A percentile compares a stretch with the other conserved stretches of the same genome.
phyloP scores from a whole-genome alignment of 257 asterid genomes.

The Petrea volubilis region DNA sequence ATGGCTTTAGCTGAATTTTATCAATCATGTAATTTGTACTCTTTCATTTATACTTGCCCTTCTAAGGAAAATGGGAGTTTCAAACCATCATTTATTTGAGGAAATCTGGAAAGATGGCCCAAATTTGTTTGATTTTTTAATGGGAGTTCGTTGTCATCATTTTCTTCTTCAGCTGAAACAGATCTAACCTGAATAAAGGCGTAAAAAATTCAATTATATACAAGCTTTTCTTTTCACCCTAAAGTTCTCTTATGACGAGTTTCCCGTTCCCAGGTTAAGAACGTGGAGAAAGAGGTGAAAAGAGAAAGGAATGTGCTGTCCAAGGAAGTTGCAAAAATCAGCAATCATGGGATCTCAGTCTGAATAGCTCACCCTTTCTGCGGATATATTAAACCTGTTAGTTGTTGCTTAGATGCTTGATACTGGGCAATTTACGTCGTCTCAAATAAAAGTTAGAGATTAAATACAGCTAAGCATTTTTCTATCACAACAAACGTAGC shows the following conservation, averaged over 20 bases:
- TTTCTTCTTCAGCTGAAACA: neutral
- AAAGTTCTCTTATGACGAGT: constrained; percentile 3
- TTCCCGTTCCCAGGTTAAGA: constrained; percentile 53
- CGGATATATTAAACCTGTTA: constrained; percentile 5
- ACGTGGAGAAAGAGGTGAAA: constrained; percentile 71
- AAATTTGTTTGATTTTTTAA: neutral
- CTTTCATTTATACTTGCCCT: neutral
- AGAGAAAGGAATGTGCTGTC: constrained; percentile 60
- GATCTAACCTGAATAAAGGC: neutral
- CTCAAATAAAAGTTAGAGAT: constrained; percentile 3
- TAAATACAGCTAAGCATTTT: neutral
- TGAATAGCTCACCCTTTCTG: constrained; percentile 31
- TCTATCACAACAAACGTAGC: neutral
- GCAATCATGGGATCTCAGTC: constrained; percentile 86
- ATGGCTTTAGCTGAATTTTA: neutral
- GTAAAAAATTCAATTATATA: neutral
- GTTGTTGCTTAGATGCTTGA: constrained; percentile 10
- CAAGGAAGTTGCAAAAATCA: constrained; percentile 85
- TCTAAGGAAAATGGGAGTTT: neutral
- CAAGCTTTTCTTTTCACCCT: neutral
- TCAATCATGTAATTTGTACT: neutral
- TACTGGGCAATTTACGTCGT: neutral
- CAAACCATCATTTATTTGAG: too few relatives aligned
- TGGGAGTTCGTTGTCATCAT: neutral
- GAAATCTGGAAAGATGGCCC: neutral